A percentile compares a stretch with the other conserved stretches of the same genome.
phyloP scores from a whole-genome alignment of 306 rosid genomes.

The Vicia faba region DNA sequence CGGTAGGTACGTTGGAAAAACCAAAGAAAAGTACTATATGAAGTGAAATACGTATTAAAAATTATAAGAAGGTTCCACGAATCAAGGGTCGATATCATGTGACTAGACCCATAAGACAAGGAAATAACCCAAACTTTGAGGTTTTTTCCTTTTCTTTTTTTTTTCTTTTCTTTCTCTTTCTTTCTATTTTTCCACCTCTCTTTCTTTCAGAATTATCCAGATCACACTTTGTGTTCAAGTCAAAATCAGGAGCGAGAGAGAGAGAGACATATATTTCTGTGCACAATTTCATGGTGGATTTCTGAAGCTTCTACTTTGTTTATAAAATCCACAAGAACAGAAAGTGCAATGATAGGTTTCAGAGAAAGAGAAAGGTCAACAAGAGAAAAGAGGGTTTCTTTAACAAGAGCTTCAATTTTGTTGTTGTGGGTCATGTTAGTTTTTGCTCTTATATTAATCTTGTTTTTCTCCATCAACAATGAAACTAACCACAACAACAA shows the following conservation, averaged over 20 bases:
- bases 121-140: conserved; percentile 47
- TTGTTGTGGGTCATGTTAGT: conserved; percentile 64
- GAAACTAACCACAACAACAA: conserved; percentile 23
- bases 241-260: background rate
- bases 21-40: conserved; percentile 46
- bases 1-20: conserved; percentile 44
- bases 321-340: conserved; percentile 16
- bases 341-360: conserved; percentile 55
- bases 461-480: conserved; percentile 37
- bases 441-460: conserved; percentile 46
- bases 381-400: conserved; percentile 36
- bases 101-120: conserved; percentile 77
- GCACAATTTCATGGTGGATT: conserved; percentile 42
- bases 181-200: background rate
- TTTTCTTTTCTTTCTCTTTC: background rate
- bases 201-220: conserved; percentile 42
- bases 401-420: conserved; percentile 41
- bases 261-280: conserved; percentile 13
- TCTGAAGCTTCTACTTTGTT: conserved; percentile 32
- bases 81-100: conserved; percentile 83
- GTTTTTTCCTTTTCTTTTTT: background rate
- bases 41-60: conserved; percentile 47
- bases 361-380: conserved; percentile 48
- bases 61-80: conserved; percentile 82
- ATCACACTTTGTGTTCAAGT: conserved; percentile 29